Conservation (phyloP, 2,329 filamentous ascomycete species). For the Aureobasidium uvarum region DNA sequence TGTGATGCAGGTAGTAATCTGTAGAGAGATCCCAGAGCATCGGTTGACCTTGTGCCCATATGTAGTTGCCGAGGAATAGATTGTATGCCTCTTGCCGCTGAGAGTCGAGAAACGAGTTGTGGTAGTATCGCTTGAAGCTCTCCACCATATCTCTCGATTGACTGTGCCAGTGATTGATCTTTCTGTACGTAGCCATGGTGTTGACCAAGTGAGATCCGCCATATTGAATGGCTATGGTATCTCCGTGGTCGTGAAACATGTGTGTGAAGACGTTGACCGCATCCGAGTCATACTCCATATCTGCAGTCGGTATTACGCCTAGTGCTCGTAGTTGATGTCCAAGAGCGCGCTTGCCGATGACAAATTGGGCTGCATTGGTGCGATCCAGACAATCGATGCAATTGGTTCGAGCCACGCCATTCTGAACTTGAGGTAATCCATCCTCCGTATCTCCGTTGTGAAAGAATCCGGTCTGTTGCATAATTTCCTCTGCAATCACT, state of each 20-base stretch:
- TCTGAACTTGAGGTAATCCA: slow-evolving; percentile 70
- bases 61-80: slow-evolving; percentile 93
- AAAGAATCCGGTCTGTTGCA: slow-evolving; percentile 87
- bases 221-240: slow-evolving; percentile 97
- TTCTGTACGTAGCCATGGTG: slow-evolving; percentile 98
- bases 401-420: slow-evolving; percentile 90
- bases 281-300: slow-evolving; percentile 90
- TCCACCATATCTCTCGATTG: slow-evolving; percentile 98
- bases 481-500: slow-evolving; percentile 80
- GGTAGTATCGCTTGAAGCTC: slow-evolving; percentile 98
- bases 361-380: slow-evolving; percentile 96
- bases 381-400: slow-evolving; percentile 97
- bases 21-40: slow-evolving; percentile 96
- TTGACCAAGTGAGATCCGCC: slow-evolving; percentile 97
- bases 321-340: slow-evolving; percentile 90
- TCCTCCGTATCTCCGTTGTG: slow-evolving; percentile 78
- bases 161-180: slow-evolving; percentile 98
- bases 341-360: slow-evolving; percentile 91
- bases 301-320: slow-evolving; percentile 75
- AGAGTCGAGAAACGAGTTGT: slow-evolving; percentile 97
- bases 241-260: slow-evolving; percentile 95
- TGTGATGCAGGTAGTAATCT: slow-evolving; percentile 95
- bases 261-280: slow-evolving; percentile 94
- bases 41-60: slow-evolving; percentile 79
- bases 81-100: slow-evolving; percentile 98